Evolutionary conservation across 345 rosid species (phyloP).

Genomic region (Brassica nigra): DNA sequence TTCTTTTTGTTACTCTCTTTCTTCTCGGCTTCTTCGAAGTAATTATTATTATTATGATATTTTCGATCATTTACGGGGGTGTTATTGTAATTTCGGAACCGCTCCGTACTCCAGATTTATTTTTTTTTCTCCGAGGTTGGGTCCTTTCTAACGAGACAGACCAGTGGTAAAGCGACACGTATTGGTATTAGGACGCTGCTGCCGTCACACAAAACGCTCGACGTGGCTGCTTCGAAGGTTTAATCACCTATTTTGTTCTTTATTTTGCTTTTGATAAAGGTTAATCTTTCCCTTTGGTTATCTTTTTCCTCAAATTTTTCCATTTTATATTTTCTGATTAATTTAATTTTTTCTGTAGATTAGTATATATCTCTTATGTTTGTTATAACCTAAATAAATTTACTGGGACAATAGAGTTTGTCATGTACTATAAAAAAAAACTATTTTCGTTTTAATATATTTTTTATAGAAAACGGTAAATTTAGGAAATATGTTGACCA

Average conservation of each 20-base stretch:
- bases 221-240: slow-evolving; percentile 39
- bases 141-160: slow-evolving; percentile 30
- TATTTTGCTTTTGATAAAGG: background rate
- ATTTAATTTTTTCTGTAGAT: background rate
- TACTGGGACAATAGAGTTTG: background rate
- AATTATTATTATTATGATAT: background rate
- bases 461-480: background rate
- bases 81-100: background rate
- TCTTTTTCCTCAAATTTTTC: background rate
- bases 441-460: background rate
- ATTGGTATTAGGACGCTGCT: background rate
- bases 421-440: no score
- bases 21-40: slow-evolving; percentile 26
- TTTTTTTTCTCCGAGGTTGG: slow-evolving; percentile 34
- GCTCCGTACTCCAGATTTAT: slow-evolving; percentile 31
- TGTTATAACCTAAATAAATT: background rate
- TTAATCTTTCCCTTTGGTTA: background rate
- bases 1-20: slow-evolving; percentile 24
- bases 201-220: slow-evolving; percentile 18
- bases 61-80: slow-evolving; percentile 25
- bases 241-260: background rate
- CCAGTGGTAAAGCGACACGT: slow-evolving; percentile 35
- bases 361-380: background rate
- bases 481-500: background rate
- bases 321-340: background rate